These are phyloP conservation scores for Arabidopsis hybrid DNA, from an alignment of 441 rosid genomes.

Conservation along the genomic window DNA sequence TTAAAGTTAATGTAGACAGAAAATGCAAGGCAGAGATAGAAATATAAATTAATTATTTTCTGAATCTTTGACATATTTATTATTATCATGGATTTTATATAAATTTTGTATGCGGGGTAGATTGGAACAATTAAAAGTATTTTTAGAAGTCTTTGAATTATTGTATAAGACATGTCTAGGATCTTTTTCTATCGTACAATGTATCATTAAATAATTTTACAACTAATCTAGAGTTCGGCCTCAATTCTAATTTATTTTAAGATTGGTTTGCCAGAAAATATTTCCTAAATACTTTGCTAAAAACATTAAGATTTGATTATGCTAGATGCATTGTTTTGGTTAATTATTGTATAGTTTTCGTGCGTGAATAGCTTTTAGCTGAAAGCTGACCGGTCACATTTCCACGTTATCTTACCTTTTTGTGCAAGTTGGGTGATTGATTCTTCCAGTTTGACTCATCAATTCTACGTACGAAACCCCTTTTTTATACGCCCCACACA, in stretches of 20 bases:
- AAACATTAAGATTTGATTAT: background rate
- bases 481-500: slow-evolving; percentile 28
- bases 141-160: background rate
- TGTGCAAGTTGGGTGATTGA: slow-evolving; percentile 11
- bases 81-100: background rate
- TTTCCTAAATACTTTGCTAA: background rate
- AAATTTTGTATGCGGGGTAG: background rate
- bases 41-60: background rate
- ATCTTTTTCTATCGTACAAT: background rate
- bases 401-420: slow-evolving; percentile 16
- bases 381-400: slow-evolving; percentile 34
- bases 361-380: slow-evolving; percentile 20
- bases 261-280: background rate
- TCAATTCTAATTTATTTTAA: background rate
- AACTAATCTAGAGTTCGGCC: slow-evolving; percentile 2
- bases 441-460: slow-evolving; percentile 29
- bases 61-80: background rate
- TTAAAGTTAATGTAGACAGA: background rate
- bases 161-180: background rate
- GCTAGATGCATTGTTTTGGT: background rate
- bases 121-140: background rate
- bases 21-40: background rate
- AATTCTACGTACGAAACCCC: background rate
- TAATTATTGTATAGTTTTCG: background rate
- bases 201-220: too few species aligned